phyloP scores from a whole-genome alignment of 495 filamentous ascomycete genomes.

The Penicillium steckii region DNA sequence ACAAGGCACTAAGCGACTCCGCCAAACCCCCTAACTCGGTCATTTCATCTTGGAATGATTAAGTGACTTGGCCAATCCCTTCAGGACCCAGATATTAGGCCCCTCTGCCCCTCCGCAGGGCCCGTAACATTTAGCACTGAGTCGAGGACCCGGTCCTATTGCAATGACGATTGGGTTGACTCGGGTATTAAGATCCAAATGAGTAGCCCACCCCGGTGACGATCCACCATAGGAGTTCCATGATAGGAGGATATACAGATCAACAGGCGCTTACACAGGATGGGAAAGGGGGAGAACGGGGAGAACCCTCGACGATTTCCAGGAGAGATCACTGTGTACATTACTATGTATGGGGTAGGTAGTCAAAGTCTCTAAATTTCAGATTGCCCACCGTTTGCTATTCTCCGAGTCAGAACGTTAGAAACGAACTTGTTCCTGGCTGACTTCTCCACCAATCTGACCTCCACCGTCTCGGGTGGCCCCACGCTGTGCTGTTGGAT shows the following conservation, averaged over 20 bases:
- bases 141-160: neutral
- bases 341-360: no score
- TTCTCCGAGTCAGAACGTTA: neutral
- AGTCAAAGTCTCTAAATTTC: neutral
- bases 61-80: conserved; percentile 19
- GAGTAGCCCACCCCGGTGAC: conserved; percentile 1
- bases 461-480: conserved; percentile 10
- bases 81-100: conserved; percentile 12
- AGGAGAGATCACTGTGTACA: no score
- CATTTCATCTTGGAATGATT: conserved; percentile 6
- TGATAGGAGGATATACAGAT: neutral
- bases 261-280: neutral
- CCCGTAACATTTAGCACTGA: neutral
- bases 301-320: neutral
- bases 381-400: conserved; percentile 2
- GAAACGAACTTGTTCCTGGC: conserved; percentile 13
- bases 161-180: conserved; percentile 11
- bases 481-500: conserved; percentile 15
- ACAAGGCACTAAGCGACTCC: neutral
- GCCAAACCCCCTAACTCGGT: conserved; percentile 3
- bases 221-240: neutral
- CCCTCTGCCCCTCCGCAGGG: neutral
- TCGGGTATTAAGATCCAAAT: conserved; percentile 1
- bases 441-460: conserved; percentile 2
- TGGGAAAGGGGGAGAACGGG: neutral